These are phyloP conservation scores for Tuctoria greenei DNA, from an alignment of 176 grass and related monocot genomes.

Conservation along the genomic window DNA sequence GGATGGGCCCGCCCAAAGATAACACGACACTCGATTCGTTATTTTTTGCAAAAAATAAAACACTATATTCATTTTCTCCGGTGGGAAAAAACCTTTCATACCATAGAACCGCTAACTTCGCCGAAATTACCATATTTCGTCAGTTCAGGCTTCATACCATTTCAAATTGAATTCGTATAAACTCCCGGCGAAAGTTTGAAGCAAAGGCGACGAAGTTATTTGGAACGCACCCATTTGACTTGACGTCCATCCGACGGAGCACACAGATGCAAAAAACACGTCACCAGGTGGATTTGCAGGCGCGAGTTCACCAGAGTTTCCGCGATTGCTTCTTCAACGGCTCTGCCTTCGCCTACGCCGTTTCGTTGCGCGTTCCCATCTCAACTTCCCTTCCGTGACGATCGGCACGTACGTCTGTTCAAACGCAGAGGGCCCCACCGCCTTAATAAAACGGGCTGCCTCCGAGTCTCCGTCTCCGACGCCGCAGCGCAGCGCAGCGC, in stretches of 20 bases:
- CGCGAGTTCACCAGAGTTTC: background rate
- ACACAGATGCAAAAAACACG: background rate
- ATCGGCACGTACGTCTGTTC: background rate
- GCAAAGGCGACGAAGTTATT: background rate
- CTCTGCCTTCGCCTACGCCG: background rate
- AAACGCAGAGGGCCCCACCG: background rate
- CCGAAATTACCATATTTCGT: background rate
- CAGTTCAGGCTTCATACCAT: background rate
- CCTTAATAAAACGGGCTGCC: background rate
- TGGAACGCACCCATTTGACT: background rate
- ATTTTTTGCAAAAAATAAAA: too few relatives aligned
- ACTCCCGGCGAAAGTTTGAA: background rate
- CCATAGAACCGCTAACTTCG: background rate
- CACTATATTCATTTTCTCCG: too few relatives aligned
- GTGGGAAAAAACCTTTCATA: background rate
- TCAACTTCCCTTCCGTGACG: background rate
- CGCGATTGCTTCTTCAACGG: slow-evolving; percentile 31
- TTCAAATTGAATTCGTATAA: background rate
- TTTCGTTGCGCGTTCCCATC: slow-evolving; percentile 3
- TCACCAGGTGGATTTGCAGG: background rate
- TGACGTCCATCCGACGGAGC: background rate
- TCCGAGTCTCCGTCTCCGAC: too few relatives aligned
- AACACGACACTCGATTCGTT: too few relatives aligned
- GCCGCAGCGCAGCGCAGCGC: background rate
- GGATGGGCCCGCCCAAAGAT: too few relatives aligned